Evolutionary conservation across 148 eudicot species (phyloP).

Genomic region (Polygonum aviculare): DNA sequence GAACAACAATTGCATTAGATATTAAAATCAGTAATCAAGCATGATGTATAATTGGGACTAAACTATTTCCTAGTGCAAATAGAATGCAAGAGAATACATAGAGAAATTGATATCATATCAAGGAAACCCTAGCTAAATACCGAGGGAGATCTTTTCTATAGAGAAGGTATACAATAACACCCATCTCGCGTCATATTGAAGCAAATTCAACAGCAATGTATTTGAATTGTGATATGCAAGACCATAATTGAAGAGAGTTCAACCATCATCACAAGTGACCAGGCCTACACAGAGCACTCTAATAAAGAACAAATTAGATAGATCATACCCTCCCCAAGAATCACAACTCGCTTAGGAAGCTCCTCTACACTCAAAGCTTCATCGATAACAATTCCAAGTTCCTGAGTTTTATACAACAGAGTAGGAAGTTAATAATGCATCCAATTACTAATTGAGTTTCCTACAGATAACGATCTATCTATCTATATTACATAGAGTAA

Average conservation of each 20-base stretch:
- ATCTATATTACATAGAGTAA: no score
- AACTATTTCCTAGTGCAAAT: background rate
- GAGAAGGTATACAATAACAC: slow-evolving; percentile 63
- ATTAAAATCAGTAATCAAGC: background rate
- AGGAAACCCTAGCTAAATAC: slow-evolving; percentile 23
- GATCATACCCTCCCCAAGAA: slow-evolving; percentile 87
- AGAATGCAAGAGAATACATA: background rate
- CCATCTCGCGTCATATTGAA: slow-evolving; percentile 99
- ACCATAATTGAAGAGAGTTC: background rate
- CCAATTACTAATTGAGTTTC: background rate
- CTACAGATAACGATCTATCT: no score
- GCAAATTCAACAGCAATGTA: slow-evolving; percentile 99
- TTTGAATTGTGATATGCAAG: slow-evolving; percentile 26
- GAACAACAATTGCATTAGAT: background rate
- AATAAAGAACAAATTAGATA: background rate
- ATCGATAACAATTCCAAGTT: slow-evolving; percentile 82
- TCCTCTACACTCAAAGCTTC: slow-evolving; percentile 98
- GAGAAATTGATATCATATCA: background rate
- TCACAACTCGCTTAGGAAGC: slow-evolving; percentile 76
- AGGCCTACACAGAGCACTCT: background rate
- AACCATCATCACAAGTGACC: background rate
- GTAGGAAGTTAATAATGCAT: background rate
- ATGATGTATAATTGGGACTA: background rate
- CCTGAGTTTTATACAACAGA: slow-evolving; percentile 32
- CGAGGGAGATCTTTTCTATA: slow-evolving; percentile 93